These are phyloP conservation scores for Lachancea waltii DNA, from an alignment of 805 yeast genomes.

Conservation along the genomic window DNA sequence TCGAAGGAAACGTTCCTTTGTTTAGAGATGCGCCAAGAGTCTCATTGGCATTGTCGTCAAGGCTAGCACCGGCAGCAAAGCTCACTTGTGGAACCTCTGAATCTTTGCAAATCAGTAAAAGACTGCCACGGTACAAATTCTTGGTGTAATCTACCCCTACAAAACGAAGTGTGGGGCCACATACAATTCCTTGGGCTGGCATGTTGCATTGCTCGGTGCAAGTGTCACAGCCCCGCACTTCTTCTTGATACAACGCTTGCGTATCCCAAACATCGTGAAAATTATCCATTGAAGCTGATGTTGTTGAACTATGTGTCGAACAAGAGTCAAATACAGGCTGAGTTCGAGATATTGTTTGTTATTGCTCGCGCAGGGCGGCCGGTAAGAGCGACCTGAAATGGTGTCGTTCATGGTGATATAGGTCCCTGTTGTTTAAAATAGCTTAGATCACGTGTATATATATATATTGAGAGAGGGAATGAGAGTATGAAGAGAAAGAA, in stretches of 20 bases:
- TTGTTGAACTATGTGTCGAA: neutral
- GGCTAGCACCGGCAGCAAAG: constrained; percentile 22
- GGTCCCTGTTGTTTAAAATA: no score
- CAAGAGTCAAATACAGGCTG: neutral
- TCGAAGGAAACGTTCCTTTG: constrained; percentile 44
- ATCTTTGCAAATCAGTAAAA: constrained; percentile 53
- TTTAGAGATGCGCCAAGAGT: constrained; percentile 9
- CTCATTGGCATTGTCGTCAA: constrained; percentile 20
- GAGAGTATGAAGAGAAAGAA: no score
- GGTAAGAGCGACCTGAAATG: no score
- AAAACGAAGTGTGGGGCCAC: constrained; percentile 76
- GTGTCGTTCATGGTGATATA: no score
- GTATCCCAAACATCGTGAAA: constrained; percentile 26
- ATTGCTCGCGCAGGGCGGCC: no score
- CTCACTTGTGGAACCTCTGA: constrained; percentile 27
- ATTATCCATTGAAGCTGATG: constrained; percentile 9
- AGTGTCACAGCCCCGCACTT: constrained; percentile 19
- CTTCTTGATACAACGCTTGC: constrained; percentile 15
- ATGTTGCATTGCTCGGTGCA: constrained; percentile 21
- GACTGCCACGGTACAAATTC: constrained; percentile 57
- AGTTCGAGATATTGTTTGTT: no score
- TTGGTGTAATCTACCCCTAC: constrained; percentile 52
- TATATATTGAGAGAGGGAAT: no score
- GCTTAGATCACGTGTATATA: no score
- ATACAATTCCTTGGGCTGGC: constrained; percentile 28